Evolutionary conservation across 345 rosid genomes (phyloP).

Genomic region (Erucastrum elatum): DNA sequence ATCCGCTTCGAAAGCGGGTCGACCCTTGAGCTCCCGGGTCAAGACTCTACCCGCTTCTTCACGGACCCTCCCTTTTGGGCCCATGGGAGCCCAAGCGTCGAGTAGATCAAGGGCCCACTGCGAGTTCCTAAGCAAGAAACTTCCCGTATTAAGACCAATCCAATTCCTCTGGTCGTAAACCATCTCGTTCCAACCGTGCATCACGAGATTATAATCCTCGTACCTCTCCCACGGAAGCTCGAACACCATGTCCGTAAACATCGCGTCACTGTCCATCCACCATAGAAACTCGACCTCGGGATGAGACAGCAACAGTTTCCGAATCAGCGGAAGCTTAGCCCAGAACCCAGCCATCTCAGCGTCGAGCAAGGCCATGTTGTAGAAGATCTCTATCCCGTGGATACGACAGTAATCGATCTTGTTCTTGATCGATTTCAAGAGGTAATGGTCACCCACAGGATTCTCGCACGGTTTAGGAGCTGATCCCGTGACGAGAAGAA

Average conservation of each 20-base stretch:
- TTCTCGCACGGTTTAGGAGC: conserved; percentile 77
- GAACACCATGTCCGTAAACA: conserved; percentile 79
- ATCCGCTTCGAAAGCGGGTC: conserved; percentile 70
- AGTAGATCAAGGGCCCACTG: conserved; percentile 75
- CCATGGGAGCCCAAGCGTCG: conserved; percentile 77
- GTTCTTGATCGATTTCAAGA: conserved; percentile 71
- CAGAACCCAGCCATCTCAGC: conserved; percentile 82
- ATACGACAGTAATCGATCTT: conserved; percentile 76
- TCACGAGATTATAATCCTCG: conserved; percentile 54
- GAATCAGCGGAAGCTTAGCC: conserved; percentile 70
- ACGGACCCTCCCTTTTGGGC: conserved; percentile 60
- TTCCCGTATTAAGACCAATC: conserved; percentile 73
- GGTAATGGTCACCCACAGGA: conserved; percentile 69
- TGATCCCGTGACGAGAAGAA: conserved; percentile 73
- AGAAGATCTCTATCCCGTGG: conserved; percentile 69
- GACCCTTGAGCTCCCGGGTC: conserved; percentile 57
- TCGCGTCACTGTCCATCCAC: conserved; percentile 87
- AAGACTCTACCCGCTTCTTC: conserved; percentile 66
- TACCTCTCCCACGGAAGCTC: conserved; percentile 86
- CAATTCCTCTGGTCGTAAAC: conserved; percentile 67
- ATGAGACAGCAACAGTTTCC: conserved; percentile 63
- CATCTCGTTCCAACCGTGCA: conserved; percentile 81
- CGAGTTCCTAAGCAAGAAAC: conserved; percentile 61
- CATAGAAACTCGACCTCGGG: conserved; percentile 72
- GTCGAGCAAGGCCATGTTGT: conserved; percentile 67